These are phyloP conservation scores for Amphibolis antarctica DNA, from an alignment of 106 monocot genomes.

Conservation along the genomic window DNA sequence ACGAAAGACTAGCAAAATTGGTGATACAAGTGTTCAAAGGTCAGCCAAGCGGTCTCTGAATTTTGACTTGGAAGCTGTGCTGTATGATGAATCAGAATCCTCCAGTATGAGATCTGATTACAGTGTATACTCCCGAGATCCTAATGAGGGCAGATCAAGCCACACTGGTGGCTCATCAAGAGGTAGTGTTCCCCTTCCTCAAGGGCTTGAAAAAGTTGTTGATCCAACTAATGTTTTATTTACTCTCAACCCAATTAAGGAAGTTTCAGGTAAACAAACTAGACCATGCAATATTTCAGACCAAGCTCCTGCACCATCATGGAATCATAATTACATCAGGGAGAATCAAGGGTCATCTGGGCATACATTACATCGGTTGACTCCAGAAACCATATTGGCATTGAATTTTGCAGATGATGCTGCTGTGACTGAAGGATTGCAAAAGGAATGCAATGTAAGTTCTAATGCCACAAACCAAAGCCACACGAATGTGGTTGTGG, in stretches of 20 bases:
- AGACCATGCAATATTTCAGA: background rate
- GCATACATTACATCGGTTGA: background rate
- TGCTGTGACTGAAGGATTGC: background rate
- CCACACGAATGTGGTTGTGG: background rate
- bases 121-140: background rate
- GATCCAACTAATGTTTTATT: conserved; percentile 1
- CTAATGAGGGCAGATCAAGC: background rate
- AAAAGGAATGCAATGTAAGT: background rate
- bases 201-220: background rate
- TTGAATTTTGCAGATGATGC: background rate
- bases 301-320: too few species aligned
- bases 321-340: too few species aligned
- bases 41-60: conserved; percentile 39
- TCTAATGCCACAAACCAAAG: background rate
- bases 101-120: background rate
- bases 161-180: conserved; percentile 1
- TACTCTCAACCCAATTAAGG: conserved; percentile 25
- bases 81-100: background rate
- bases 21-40: conserved; percentile 4
- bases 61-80: conserved; percentile 19
- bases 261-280: conserved; percentile 20
- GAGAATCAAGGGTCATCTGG: too few species aligned
- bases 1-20: conserved; percentile 3
- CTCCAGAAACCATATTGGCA: background rate
- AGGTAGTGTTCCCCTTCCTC: background rate